These are phyloP conservation scores for Trametes cingulata DNA, from an alignment of 768 basidiomycete genomes.

Conservation along the genomic window DNA sequence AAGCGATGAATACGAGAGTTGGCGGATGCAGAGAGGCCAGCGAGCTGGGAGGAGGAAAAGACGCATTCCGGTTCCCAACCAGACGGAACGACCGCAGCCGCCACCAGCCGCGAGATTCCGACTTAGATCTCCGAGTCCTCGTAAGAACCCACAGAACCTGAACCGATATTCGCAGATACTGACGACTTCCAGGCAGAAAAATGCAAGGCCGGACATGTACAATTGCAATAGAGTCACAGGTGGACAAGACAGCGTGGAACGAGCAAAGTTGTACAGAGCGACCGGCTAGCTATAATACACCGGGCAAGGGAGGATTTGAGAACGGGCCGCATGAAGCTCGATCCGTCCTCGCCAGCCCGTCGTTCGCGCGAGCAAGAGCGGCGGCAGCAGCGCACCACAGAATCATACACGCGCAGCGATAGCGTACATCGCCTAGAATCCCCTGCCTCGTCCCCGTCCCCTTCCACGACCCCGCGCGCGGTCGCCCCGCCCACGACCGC, in stretches of 20 bases:
- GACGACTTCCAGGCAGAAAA: background rate
- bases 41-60: background rate
- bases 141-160: too few relatives aligned
- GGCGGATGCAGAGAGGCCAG: background rate
- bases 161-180: background rate
- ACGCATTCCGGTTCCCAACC: background rate
- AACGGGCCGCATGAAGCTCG: background rate
- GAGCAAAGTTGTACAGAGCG: conserved; percentile 11
- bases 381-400: conserved; percentile 1
- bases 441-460: conserved; percentile 38
- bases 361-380: background rate
- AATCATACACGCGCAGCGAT: background rate
- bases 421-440: conserved; percentile 19
- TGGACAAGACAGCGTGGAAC: conserved; percentile 8
- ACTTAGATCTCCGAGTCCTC: background rate
- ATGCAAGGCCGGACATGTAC: background rate
- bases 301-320: background rate
- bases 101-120: background rate
- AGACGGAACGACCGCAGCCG: background rate
- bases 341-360: background rate
- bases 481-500: conserved; percentile 57
- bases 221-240: conserved; percentile 13
- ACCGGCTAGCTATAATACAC: conserved; percentile 16
- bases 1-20: too few relatives aligned
- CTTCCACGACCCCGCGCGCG: conserved; percentile 57